Base-by-base conservation (phyloP, 1,284 basidiomycete genomes). In the Sporisorium iseilematis-ciliati region DNA sequence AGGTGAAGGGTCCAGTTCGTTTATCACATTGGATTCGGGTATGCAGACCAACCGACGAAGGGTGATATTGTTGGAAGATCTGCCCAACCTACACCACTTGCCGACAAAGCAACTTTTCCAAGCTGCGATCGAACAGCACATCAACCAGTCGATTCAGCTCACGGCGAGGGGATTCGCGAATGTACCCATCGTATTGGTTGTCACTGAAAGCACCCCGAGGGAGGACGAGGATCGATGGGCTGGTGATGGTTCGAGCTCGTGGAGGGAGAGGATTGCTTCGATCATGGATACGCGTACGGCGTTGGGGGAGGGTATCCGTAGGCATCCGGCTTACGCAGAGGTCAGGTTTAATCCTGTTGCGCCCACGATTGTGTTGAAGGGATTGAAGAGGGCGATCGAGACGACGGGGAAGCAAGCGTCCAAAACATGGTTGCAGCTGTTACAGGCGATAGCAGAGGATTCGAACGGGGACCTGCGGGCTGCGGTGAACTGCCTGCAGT, bases 261-360 rank as follows among this genome's bases (percentile, higher is more conserved):
- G 87, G 84, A 86, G 87, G 26, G 79, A 85, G 21, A 87, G 77
- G 21, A 61, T 71, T 11, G 73, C 68, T 1, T 72, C 67, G 14
- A 72, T 75, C 2, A 84, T 93, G 43, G 92, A 93, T 72, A 86
- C 92, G 11, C 87, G 93, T 59, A 89, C 88, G 64, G 88, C 93
- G 25, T 83, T 96, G 31, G 89, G 91, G 4, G 87, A 88, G 29
- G 87, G 88, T 4, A 85, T 94, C 2, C 80, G 92, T 21, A 83
- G 87, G 41, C 89, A 90, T 11, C 90, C 90, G 0, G 91, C 89
- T 68, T 91, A 92, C 52, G 90, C 90, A 11, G 89, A 93, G 78
- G 91, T 97, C 55, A 88, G 88, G 92, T 97, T 97, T 87, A 94
- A 97, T 69, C 92, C 95, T 0, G 91, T 99, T 46, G 94, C 96